These are phyloP conservation scores for Penstemon davidsonii DNA, from an alignment of 257 asterid species.

Conservation along the genomic window DNA sequence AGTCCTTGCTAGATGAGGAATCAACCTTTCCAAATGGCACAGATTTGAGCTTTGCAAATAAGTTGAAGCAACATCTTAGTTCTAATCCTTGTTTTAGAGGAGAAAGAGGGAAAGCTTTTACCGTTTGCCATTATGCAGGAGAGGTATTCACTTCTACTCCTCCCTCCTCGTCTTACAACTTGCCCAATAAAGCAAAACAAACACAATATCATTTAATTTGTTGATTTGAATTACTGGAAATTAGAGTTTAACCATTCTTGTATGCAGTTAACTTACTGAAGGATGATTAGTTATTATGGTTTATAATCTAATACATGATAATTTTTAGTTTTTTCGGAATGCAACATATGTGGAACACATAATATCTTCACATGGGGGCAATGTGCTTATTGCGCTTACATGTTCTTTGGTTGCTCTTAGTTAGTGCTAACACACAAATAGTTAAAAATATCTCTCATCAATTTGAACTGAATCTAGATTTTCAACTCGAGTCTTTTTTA, in stretches of 20 bases:
- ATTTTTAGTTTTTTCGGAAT: no score
- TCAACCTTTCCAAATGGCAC: no score
- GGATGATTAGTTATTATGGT: constrained; percentile 11
- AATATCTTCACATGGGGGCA: not conserved
- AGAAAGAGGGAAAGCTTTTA: no score
- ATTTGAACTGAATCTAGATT: constrained; percentile 9
- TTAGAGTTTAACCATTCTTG: not conserved
- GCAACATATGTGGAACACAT: constrained; percentile 1
- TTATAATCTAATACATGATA: no score
- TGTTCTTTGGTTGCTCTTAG: constrained; percentile 15
- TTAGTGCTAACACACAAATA: constrained; percentile 6
- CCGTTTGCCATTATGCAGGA: constrained; percentile 94
- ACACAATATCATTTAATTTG: not conserved
- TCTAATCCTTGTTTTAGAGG: no score
- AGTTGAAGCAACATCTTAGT: no score
- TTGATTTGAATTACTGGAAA: constrained; percentile 9
- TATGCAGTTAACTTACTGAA: not conserved
- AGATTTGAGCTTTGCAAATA: no score
- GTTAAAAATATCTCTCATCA: not conserved
- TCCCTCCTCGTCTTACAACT: no score
- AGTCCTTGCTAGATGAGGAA: no score
- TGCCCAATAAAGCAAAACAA: not conserved
- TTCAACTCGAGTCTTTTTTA: constrained; percentile 9
- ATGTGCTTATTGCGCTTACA: not conserved
- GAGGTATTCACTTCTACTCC: constrained; percentile 67